Conservation (phyloP, 2,329 filamentous ascomycete genomes). For the Kalaharituber pfeilii region DNA sequence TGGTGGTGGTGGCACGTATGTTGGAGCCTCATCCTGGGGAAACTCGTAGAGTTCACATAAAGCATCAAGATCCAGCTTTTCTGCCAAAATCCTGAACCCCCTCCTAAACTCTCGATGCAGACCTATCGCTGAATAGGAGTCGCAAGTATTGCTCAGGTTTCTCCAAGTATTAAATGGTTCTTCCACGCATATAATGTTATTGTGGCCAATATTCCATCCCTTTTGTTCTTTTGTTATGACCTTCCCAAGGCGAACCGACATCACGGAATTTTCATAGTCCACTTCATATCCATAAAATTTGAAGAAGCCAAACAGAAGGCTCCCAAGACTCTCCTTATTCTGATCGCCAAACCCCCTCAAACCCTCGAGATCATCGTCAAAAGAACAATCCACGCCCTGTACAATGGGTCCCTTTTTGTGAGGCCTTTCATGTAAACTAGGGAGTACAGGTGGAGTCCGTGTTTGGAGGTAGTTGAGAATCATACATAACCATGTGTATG, state of each 20-base stretch:
- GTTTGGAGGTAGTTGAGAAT: slow-evolving; percentile 93
- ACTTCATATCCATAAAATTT: slow-evolving; percentile 87
- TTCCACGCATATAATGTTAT: slow-evolving; percentile 82
- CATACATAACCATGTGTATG: slow-evolving; percentile 98
- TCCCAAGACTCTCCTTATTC: slow-evolving; percentile 68
- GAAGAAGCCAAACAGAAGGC: slow-evolving; percentile 90
- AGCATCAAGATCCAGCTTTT: slow-evolving; percentile 54
- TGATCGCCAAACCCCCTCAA: slow-evolving; percentile 55
- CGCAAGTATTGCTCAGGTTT: slow-evolving; percentile 89
- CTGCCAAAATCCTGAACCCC: slow-evolving; percentile 66
- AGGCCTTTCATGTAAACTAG: slow-evolving; percentile 60
- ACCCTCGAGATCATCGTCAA: slow-evolving; percentile 69
- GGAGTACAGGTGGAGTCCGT: slow-evolving; percentile 64
- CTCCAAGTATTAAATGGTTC: slow-evolving; percentile 83
- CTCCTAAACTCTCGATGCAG: slow-evolving; percentile 77
- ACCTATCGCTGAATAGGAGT: slow-evolving; percentile 83
- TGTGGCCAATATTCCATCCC: slow-evolving; percentile 62
- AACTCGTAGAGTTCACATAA: slow-evolving; percentile 80
- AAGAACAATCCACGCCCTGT: slow-evolving; percentile 54
- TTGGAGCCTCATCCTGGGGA: slow-evolving; percentile 53
- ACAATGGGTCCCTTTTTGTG: slow-evolving; percentile 43
- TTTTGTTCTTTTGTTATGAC: slow-evolving; percentile 69
- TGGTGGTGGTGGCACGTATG: slow-evolving; percentile 12
- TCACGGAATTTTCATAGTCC: slow-evolving; percentile 65
- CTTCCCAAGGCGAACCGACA: slow-evolving; percentile 71